Evolutionary conservation across 192 early-diverging fungal genomes (phyloP).

Genomic region (Backusella australiensis): DNA sequence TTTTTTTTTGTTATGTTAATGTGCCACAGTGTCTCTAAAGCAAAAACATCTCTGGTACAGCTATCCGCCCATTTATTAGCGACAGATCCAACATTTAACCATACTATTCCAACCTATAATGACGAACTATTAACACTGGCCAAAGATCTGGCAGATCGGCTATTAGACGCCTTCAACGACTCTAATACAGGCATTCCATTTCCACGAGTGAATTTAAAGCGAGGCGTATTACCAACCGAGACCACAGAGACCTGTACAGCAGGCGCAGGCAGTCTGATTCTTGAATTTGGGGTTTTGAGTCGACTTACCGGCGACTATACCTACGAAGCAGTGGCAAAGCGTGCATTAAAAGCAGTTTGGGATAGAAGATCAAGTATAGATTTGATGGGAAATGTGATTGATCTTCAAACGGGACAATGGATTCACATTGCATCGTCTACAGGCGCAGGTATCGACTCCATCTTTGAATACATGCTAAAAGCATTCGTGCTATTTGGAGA

Average conservation of each 20-base stretch:
- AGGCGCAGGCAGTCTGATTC: slow-evolving; percentile 83
- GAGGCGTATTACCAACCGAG: slow-evolving; percentile 68
- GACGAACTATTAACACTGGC: slow-evolving; percentile 81
- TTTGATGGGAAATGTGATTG: slow-evolving; percentile 83
- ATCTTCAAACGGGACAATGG: slow-evolving; percentile 73
- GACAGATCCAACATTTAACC: slow-evolving; percentile 57
- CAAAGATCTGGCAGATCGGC: slow-evolving; percentile 75
- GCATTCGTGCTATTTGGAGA: slow-evolving; percentile 88
- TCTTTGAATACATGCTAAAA: slow-evolving; percentile 93
- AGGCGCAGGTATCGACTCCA: slow-evolving; percentile 92
- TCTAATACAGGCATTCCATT: slow-evolving; percentile 83
- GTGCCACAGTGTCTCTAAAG: neutral
- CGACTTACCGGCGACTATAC: slow-evolving; percentile 73
- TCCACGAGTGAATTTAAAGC: slow-evolving; percentile 76
- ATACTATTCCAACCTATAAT: slow-evolving; percentile 64
- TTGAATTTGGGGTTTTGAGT: slow-evolving; percentile 93
- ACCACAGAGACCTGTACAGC: slow-evolving; percentile 78
- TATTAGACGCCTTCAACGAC: slow-evolving; percentile 85
- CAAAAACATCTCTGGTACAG: slow-evolving; percentile 18
- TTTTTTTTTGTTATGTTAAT: neutral
- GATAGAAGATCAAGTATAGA: slow-evolving; percentile 63
- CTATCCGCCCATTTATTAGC: slow-evolving; percentile 89
- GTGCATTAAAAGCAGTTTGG: slow-evolving; percentile 79
- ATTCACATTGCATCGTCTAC: slow-evolving; percentile 66
- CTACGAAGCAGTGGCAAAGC: slow-evolving; percentile 72